Evolutionary conservation across 495 filamentous ascomycete species (phyloP), one percentile per base, ranked within the genome.

Genomic region (Amphirosellinia nigrospora): DNA sequence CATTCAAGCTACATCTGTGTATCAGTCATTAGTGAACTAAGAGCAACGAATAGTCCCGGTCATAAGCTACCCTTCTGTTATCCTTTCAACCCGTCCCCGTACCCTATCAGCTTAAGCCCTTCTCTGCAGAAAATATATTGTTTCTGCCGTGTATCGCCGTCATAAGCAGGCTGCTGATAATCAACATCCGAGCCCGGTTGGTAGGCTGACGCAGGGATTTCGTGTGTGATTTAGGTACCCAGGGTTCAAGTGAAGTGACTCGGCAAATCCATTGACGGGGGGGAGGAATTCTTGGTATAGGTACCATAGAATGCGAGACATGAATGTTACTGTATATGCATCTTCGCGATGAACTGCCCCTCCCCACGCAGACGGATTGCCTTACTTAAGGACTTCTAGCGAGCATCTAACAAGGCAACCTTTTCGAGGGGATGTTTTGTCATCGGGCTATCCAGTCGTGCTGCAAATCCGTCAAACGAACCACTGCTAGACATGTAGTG

Each of bases 161-260:
- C n/a, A 59, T 19, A 32, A 50, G 53, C 28, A 36, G 26, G 66
- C 28, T 48, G 43, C 28, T 32, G 41, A 32, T n/a, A 53, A 52
- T 36, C 43, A 30, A 30, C 30, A 50, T 56, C 36, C 48, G 64
- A 28, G 48, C 64, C 34, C 38, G 64, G 43, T 61, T 38, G 66
- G 55, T 61, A 46, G 55, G 28, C 21, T 59, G 66, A 61, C 26
- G 55, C 66, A 60, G 55, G 66, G 66, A 36, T 43, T 61, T 38
- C 26, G 28, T 50, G 45, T 48, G 21, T 43, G 52, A 41, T 38
- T 50, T 28, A 50, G n/a, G 19, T 19, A 30, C 26, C 50, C 32
- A 66, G 48, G 60, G 63, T 23, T 50, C n/a, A 50, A 28, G 30
- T 52, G 28, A 61, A 30, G 66, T 68, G 55, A 61, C 55, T 68